phyloP scores from a whole-genome alignment of 2,329 filamentous ascomycete genomes.

The Phyllosticta paracitricarpa region DNA sequence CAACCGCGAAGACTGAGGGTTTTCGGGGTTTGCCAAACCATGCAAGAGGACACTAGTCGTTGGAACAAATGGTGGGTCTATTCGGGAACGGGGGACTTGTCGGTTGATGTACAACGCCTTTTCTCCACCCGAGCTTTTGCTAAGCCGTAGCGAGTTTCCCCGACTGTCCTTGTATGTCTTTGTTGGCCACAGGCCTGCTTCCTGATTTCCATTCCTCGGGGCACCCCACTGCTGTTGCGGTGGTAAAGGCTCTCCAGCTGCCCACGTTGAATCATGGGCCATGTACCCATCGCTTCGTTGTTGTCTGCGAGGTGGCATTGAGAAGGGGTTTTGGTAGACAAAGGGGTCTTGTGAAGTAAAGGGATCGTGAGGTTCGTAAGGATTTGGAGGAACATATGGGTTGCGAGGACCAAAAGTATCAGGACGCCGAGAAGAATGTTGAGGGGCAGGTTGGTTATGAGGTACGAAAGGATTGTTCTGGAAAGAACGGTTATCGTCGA shows the following conservation, averaged over 20 bases:
- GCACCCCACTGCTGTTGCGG: background rate
- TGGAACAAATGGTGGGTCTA: background rate
- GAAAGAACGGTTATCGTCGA: no score
- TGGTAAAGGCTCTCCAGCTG: background rate
- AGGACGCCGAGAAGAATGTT: no score
- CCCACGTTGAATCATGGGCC: no score
- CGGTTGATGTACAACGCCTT: background rate
- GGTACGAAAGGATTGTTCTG: no score
- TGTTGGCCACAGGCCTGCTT: background rate
- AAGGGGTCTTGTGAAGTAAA: no score
- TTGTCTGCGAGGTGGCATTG: no score
- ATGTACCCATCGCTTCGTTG: no score
- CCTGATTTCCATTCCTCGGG: background rate
- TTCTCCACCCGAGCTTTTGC: background rate
- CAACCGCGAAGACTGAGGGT: background rate
- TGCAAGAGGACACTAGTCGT: background rate
- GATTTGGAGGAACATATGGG: no score
- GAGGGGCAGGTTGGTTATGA: no score
- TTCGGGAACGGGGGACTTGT: background rate
- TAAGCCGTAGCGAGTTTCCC: background rate
- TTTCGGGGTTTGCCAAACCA: background rate
- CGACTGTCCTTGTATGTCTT: background rate
- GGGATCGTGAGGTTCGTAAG: no score
- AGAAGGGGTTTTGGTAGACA: no score
- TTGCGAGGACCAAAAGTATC: no score